Conservation (phyloP, 2,329 filamentous ascomycete species). For the Camptophora hylomeconis region DNA sequence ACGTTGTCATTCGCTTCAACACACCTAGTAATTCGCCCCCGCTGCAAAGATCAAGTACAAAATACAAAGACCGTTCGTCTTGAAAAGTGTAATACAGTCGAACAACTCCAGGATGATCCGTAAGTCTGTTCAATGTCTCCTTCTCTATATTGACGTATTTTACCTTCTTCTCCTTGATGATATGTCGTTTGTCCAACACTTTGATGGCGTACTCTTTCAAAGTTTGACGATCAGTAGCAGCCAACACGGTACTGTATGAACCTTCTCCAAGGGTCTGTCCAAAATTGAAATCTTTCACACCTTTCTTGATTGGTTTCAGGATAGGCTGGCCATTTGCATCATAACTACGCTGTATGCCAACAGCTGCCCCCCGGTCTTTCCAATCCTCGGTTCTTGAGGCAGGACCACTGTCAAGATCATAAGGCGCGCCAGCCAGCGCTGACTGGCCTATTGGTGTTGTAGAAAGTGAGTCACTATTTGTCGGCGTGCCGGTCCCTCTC, state of each 20-base stretch:
- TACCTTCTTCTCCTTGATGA: constrained; percentile 99
- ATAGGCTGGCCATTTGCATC: constrained; percentile 75
- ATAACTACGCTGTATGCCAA: constrained; percentile 66
- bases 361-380: constrained; percentile 88
- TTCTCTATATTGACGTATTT: constrained; percentile 99
- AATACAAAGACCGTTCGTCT: constrained; percentile 90
- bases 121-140: constrained; percentile 89
- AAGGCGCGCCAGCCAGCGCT: constrained; percentile 31
- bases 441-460: constrained; percentile 17
- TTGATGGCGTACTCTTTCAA: constrained; percentile 96
- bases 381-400: constrained; percentile 72
- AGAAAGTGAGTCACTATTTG: constrained; percentile 14
- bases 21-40: constrained; percentile 86
- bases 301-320: constrained; percentile 81
- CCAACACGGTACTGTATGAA: constrained; percentile 91
- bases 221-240: constrained; percentile 85
- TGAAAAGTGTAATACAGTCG: constrained; percentile 98
- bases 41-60: constrained; percentile 85
- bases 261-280: constrained; percentile 84
- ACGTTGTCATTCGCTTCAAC: constrained; percentile 85
- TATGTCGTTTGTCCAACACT: constrained; percentile 93
- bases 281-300: constrained; percentile 92
- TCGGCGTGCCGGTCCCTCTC: constrained; percentile 13
- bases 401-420: constrained; percentile 44
- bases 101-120: constrained; percentile 91